Evolutionary conservation across 768 basidiomycete species (phyloP).

Genomic region (Rhodotorula taiwanensis): DNA sequence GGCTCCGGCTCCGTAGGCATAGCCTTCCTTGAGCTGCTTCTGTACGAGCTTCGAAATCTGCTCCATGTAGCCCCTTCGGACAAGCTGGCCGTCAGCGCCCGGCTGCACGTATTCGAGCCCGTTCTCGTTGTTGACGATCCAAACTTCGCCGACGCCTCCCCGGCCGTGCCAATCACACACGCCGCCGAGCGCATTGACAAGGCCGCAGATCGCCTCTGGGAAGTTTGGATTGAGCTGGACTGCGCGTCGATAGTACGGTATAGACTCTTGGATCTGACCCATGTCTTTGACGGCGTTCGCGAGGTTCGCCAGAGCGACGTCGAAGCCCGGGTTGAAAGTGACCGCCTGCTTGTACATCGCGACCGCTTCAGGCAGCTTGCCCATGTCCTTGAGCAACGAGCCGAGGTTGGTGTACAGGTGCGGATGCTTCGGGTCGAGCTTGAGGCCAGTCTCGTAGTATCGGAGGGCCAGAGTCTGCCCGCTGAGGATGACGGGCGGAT

Average conservation of each 20-base stretch:
- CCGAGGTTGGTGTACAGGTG: constrained; percentile 54
- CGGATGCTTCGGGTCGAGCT: constrained; percentile 50
- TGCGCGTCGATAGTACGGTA: constrained; percentile 51
- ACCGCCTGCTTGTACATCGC: constrained; percentile 37
- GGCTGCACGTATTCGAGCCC: not conserved
- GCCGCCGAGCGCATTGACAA: constrained; percentile 50
- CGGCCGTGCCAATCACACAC: constrained; percentile 52
- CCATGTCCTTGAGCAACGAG: constrained; percentile 53
- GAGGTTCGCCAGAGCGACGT: constrained; percentile 54
- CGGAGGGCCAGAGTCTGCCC: constrained; percentile 46
- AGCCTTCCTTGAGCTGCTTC: constrained; percentile 32
- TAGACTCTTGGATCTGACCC: constrained; percentile 49
- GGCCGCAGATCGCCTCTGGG: constrained; percentile 52
- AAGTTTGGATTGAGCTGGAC: constrained; percentile 49
- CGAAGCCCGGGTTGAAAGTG: constrained; percentile 42
- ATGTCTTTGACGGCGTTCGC: constrained; percentile 53
- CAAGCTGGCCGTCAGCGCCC: too few relatives aligned
- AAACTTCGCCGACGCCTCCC: constrained; percentile 43
- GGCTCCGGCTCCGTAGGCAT: constrained; percentile 42
- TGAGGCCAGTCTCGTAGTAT: constrained; percentile 51
- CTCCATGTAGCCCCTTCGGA: constrained; percentile 29
- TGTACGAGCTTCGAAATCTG: constrained; percentile 31
- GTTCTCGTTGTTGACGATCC: constrained; percentile 21
- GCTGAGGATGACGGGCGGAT: constrained; percentile 16
- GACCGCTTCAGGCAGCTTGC: constrained; percentile 49